A percentile compares a stretch with the other conserved stretches of the same genome.
phyloP scores from a whole-genome alignment of 257 asterid genomes.

The Scutellaria minor region DNA sequence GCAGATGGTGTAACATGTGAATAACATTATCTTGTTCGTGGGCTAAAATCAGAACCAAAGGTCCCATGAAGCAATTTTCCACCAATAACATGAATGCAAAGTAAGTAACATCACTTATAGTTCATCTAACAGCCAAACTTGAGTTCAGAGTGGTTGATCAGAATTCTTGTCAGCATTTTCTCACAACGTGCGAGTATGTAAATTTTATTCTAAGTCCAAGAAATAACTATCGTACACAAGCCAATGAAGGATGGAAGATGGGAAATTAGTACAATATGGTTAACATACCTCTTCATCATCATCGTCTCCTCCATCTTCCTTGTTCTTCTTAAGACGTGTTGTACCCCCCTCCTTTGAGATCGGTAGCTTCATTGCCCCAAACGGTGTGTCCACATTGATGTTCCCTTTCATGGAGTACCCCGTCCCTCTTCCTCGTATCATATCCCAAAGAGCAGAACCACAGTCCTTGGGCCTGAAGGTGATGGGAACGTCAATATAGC shows the following conservation, averaged over 20 bases:
- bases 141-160: neutral
- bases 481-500: conserved; percentile 72
- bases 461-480: conserved; percentile 98
- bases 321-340: conserved; percentile 81
- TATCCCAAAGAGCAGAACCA: conserved; percentile 98
- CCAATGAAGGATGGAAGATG: neutral
- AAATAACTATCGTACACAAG: neutral
- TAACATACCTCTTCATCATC: conserved; percentile 67
- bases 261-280: neutral
- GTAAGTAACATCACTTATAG: neutral
- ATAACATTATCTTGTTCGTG: neutral
- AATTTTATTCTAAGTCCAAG: neutral
- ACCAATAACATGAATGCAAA: neutral
- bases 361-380: conserved; percentile 93
- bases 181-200: neutral
- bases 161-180: neutral
- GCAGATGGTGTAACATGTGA: neutral
- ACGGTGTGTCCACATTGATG: conserved; percentile 80
- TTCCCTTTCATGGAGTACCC: conserved; percentile 87
- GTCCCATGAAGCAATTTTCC: neutral
- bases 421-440: conserved; percentile 91
- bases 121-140: neutral
- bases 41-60: neutral
- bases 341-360: conserved; percentile 91
- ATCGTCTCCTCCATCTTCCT: conserved; percentile 75